Conservation (phyloP, 2,329 filamentous ascomycete species). For the Triangularia setosa region DNA sequence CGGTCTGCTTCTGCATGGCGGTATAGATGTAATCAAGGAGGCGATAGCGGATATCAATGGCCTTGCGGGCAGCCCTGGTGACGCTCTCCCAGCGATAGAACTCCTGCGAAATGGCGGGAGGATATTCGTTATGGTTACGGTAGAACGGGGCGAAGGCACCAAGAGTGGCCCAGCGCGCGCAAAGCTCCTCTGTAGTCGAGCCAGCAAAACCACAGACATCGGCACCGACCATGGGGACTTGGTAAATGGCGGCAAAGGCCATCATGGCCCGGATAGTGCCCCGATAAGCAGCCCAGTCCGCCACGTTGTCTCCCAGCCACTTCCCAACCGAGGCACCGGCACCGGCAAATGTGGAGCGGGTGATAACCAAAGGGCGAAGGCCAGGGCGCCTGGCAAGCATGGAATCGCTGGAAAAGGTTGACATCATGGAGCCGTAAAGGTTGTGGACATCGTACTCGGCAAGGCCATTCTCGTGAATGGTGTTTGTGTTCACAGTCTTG, state of each 20-base stretch:
- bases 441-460: conserved; percentile 75
- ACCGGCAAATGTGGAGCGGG: conserved; percentile 71
- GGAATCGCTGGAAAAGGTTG: conserved; percentile 56
- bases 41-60: conserved; percentile 65
- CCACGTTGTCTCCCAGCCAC: conserved; percentile 59
- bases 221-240: conserved; percentile 64
- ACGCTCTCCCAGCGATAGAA: conserved; percentile 66
- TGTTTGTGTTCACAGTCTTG: conserved; percentile 62
- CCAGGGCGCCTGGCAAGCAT: conserved; percentile 63
- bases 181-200: conserved; percentile 64
- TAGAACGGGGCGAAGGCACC: conserved; percentile 74
- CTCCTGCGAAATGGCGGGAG: conserved; percentile 56
- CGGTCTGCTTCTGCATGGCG: conserved; percentile 56
- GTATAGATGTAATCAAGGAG: conserved; percentile 75
- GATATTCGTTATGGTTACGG: conserved; percentile 62
- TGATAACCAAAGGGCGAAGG: conserved; percentile 67
- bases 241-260: conserved; percentile 61
- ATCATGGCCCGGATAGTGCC: conserved; percentile 56
- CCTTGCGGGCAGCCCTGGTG: conserved; percentile 57
- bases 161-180: conserved; percentile 70
- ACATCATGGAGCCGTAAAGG: conserved; percentile 75
- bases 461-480: conserved; percentile 64
- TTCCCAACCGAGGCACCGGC: conserved; percentile 61
- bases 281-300: conserved; percentile 54
- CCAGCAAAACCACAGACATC: conserved; percentile 76